These are phyloP conservation scores for Hypoxylon rubiginosum DNA, from an alignment of 2,329 filamentous ascomycete genomes.

Conservation along the genomic window DNA sequence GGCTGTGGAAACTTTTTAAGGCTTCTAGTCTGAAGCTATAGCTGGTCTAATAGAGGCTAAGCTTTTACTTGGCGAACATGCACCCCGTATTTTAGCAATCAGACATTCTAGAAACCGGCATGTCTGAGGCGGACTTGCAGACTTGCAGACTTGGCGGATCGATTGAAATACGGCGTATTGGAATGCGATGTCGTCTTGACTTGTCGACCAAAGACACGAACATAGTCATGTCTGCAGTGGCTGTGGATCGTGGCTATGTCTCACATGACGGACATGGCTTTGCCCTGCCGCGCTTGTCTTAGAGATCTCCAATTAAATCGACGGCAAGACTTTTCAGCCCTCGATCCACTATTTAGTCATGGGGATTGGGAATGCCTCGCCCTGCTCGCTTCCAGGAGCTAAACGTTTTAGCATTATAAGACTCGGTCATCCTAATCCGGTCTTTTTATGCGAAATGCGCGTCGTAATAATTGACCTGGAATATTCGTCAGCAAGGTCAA, in stretches of 20 bases:
- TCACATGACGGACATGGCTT: not conserved
- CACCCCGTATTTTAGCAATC: conserved; percentile 7
- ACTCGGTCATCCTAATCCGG: not conserved
- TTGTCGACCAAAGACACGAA: conserved; percentile 1
- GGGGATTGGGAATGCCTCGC: not conserved
- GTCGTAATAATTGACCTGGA: not conserved
- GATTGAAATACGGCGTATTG: not conserved
- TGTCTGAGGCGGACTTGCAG: not conserved
- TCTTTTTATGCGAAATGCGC: not conserved
- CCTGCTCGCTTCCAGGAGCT: not conserved
- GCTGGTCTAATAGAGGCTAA: not conserved
- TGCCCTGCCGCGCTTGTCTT: not conserved
- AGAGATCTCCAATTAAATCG: not conserved
- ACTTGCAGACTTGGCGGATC: not conserved
- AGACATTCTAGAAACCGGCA: not conserved
- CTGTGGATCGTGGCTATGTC: conserved; percentile 7
- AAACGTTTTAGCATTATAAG: not conserved
- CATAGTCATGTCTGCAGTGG: not conserved
- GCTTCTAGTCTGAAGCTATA: conserved; percentile 19
- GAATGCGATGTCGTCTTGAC: conserved; percentile 13
- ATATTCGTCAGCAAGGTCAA: not conserved
- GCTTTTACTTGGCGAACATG: not conserved
- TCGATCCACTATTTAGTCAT: not conserved
- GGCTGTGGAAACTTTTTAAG: conserved; percentile 29
- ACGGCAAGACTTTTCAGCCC: not conserved